Evolutionary conservation across 2,329 filamentous ascomycete genomes (phyloP).

Genomic region (Fusarium lyarnte): DNA sequence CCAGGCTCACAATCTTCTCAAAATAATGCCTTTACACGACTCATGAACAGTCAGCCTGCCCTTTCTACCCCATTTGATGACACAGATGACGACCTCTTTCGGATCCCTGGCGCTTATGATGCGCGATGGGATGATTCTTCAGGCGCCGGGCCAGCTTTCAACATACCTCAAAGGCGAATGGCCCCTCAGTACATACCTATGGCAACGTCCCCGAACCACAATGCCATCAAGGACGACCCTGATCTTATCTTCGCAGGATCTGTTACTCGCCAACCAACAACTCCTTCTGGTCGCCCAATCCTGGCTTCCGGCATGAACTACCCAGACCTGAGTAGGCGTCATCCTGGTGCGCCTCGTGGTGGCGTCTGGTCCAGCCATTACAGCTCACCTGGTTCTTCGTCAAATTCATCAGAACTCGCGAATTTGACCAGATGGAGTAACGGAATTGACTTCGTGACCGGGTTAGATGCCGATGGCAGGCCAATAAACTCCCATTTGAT

Average conservation of each 20-base stretch:
- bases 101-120: conserved; percentile 38
- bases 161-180: not conserved
- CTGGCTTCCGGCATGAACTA: conserved; percentile 12
- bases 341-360: not conserved
- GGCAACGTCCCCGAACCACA: not conserved
- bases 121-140: conserved; percentile 29
- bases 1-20: conserved; percentile 4
- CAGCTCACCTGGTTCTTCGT: not conserved
- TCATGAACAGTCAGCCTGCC: conserved; percentile 45
- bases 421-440: conserved; percentile 52
- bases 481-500: conserved; percentile 48
- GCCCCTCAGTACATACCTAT: not conserved
- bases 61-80: conserved; percentile 4
- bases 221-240: not conserved
- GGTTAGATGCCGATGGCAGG: conserved; percentile 50
- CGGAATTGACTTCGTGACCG: conserved; percentile 49
- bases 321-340: conserved; percentile 8
- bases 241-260: conserved; percentile 10
- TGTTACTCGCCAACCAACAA: not conserved
- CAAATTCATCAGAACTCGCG: conserved; percentile 36
- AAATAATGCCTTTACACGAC: conserved; percentile 40
- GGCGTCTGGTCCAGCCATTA: not conserved
- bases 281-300: not conserved
- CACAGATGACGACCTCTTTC: not conserved
- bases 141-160: not conserved